Evolutionary conservation across 768 basidiomycete species (phyloP).

Genomic region (Lactarius evosmus): DNA sequence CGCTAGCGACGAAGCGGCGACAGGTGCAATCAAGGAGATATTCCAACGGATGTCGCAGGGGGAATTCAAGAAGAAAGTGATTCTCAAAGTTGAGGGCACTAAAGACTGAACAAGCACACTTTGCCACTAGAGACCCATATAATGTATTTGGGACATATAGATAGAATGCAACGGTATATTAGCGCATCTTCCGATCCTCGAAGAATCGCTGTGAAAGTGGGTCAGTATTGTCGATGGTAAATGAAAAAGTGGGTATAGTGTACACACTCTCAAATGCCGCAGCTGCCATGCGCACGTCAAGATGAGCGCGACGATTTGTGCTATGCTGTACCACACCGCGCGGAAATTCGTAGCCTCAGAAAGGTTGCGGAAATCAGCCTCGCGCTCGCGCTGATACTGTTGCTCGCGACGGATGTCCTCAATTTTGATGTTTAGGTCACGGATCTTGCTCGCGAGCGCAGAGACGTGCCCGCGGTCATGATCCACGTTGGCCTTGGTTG

Average conservation of each 20-base stretch:
- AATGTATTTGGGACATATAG: slow-evolving; percentile 18
- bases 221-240: neutral
- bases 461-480: slow-evolving; percentile 84
- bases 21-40: slow-evolving; percentile 35
- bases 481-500: slow-evolving; percentile 80
- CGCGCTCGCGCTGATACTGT: slow-evolving; percentile 95
- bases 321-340: slow-evolving; percentile 92
- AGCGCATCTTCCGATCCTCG: slow-evolving; percentile 79
- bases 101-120: slow-evolving; percentile 15
- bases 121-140: slow-evolving; percentile 19
- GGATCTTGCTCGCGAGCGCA: slow-evolving; percentile 75
- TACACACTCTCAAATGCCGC: slow-evolving; percentile 78
- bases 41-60: slow-evolving; percentile 39
- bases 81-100: slow-evolving; percentile 41
- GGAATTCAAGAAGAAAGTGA: slow-evolving; percentile 47
- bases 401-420: slow-evolving; percentile 94
- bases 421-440: slow-evolving; percentile 90
- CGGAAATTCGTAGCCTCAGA: slow-evolving; percentile 88
- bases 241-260: neutral
- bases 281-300: slow-evolving; percentile 92
- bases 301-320: slow-evolving; percentile 81
- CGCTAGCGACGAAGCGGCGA: slow-evolving; percentile 41
- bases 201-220: slow-evolving; percentile 64
- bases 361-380: slow-evolving; percentile 82
- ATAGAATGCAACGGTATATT: slow-evolving; percentile 31